Conservation (phyloP, 495 filamentous ascomycete genomes). For the Beverwykella pulmonaria region DNA sequence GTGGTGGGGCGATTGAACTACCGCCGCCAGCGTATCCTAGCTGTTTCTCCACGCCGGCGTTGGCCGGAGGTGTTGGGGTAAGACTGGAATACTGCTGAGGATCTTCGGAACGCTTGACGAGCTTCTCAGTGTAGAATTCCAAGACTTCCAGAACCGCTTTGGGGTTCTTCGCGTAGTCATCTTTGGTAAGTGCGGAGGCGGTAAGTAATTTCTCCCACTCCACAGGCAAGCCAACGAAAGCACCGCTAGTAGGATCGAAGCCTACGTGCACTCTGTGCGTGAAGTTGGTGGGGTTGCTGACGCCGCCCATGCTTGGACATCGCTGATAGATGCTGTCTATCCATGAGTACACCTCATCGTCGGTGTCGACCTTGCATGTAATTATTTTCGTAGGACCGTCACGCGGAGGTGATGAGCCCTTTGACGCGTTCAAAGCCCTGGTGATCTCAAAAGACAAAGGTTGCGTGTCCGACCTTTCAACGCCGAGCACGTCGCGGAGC, state of each 20-base stretch:
- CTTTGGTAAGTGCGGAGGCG: conserved; percentile 93
- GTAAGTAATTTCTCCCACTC: conserved; percentile 97
- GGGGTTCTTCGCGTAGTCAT: conserved; percentile 97
- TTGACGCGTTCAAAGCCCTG: conserved; percentile 63
- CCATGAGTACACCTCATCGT: conserved; percentile 97
- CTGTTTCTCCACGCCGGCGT: conserved; percentile 64
- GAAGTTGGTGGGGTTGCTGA: conserved; percentile 97
- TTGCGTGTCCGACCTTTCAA: conserved; percentile 82
- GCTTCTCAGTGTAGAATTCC: conserved; percentile 91
- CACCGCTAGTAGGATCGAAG: conserved; percentile 90
- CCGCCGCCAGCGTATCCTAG: conserved; percentile 63
- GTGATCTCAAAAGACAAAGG: conserved; percentile 91
- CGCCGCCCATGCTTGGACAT: conserved; percentile 95
- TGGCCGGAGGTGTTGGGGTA: conserved; percentile 65
- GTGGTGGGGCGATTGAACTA: conserved; percentile 74
- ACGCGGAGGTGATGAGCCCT: conserved; percentile 58
- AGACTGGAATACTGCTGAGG: conserved; percentile 74
- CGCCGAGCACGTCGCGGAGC: conserved; percentile 80
- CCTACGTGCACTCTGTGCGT: conserved; percentile 95
- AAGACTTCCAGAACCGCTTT: conserved; percentile 96
- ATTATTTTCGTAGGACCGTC: conserved; percentile 79
- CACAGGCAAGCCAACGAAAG: conserved; percentile 87
- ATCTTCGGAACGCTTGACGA: conserved; percentile 83
- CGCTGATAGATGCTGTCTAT: conserved; percentile 95
- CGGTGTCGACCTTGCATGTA: conserved; percentile 85